Percentiles rank a stretch among this genome's conserved stretches.
These are phyloP conservation scores for Colletotrichum spinosum DNA, from an alignment of 2,329 filamentous ascomycete species.

Conservation along the genomic window DNA sequence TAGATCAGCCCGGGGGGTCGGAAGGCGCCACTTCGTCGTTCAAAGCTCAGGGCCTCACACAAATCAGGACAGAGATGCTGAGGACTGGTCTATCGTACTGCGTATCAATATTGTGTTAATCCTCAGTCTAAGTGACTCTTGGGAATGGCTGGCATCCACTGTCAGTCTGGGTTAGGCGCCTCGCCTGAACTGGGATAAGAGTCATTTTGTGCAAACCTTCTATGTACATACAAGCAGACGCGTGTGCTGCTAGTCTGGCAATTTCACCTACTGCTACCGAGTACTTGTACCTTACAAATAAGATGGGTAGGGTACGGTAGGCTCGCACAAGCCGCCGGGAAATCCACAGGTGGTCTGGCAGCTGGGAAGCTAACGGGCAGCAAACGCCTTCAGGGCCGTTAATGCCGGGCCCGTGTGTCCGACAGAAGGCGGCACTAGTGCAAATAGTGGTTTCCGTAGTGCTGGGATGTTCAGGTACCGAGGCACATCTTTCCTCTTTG, in stretches of 20 bases:
- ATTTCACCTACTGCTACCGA: too few relatives aligned
- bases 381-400: constrained; percentile 25
- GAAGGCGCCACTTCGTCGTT: constrained; percentile 16
- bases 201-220: too few relatives aligned
- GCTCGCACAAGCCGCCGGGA: constrained; percentile 27
- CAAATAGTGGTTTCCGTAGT: not conserved
- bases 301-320: too few relatives aligned
- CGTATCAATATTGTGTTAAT: too few relatives aligned
- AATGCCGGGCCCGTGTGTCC: constrained; percentile 31
- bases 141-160: not conserved
- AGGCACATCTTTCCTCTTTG: constrained; percentile 21
- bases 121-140: not conserved
- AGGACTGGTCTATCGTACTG: too few relatives aligned
- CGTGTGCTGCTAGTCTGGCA: too few relatives aligned
- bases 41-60: not conserved
- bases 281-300: too few relatives aligned
- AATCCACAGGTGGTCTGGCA: not conserved
- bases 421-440: not conserved
- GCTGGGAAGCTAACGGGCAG: not conserved
- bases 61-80: not conserved
- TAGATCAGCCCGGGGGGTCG: constrained; percentile 24
- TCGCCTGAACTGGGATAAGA: not conserved
- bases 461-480: constrained; percentile 34
- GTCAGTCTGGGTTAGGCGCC: not conserved
- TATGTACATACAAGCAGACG: too few relatives aligned